Base-by-base conservation (phyloP, 306 rosid genomes). In the Psophocarpus tetragonolobus region DNA sequence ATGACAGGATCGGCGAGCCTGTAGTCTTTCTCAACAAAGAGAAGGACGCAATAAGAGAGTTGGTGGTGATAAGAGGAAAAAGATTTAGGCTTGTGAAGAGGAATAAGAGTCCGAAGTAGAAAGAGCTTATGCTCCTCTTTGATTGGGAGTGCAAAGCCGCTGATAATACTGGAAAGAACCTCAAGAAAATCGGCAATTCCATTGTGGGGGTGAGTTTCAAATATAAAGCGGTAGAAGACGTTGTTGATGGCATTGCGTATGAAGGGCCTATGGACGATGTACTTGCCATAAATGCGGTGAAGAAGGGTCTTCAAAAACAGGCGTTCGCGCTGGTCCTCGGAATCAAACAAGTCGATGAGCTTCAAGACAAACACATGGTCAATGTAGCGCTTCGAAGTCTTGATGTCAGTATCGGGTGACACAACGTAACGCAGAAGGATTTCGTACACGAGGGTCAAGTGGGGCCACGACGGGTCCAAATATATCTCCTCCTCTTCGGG, bases 241-340 rank as follows among this genome's bases (percentile, higher is more conserved):
- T 91, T 84, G 67, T 88, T 88, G 68, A 90, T 91, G 13, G 90
- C 88, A n/a, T 80, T 91, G 75, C 94, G 76, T n/a, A 92, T 85
- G 63, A 85, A 85, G 4, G 97, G 97, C 68, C 97, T 81, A 11
- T 75, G 94, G 56, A 85, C 89, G 92, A 91, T 91, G 80, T 88
- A 92, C 60, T 92, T 92, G 11, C 94, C 91, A 45, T 92, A 92
- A 32, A 90, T 82, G 0, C 92, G 76, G 38, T 92, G 97, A 42
- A 92, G 84, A 68, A 90, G 85, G 1, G 88, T 78, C 60, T 90
- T 92, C 78, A 92, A 47, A 73, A 76, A 88, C 85, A 87, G 93
- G 1, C 97, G 87, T 82, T 92, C 97, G 0, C 93, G 82, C 1
- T 78, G 88, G 78, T 92, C 95, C 88, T 90, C 91, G 0, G 95